Percentiles rank a stretch among this genome's conserved stretches.
Evolutionary conservation across 192 early-diverging fungal genomes (phyloP).

Genomic region (Phycomyces blakesleeanus): DNA sequence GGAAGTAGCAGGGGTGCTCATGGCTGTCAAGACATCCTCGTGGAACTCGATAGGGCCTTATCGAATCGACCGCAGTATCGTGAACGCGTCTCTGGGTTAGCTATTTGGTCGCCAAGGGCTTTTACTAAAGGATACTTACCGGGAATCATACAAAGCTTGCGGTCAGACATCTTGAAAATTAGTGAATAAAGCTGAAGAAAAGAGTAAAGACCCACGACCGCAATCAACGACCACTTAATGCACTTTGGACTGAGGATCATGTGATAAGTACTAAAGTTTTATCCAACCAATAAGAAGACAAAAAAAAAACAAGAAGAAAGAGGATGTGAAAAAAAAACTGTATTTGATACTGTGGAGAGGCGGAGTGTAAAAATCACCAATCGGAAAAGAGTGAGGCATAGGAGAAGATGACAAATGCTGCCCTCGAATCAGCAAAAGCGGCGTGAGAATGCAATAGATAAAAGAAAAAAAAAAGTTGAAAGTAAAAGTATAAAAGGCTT

Average conservation of each 20-base stretch:
- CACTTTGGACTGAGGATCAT: slow-evolving; percentile 4
- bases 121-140: slow-evolving; percentile 41
- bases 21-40: slow-evolving; percentile 74
- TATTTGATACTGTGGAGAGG: too few relatives aligned
- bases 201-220: not conserved
- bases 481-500: too few relatives aligned
- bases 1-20: slow-evolving; percentile 86
- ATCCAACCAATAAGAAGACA: too few relatives aligned
- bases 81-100: too few relatives aligned
- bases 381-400: too few relatives aligned
- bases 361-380: too few relatives aligned
- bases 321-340: too few relatives aligned
- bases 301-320: too few relatives aligned
- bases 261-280: not conserved
- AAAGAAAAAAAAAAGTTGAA: too few relatives aligned
- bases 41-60: slow-evolving; percentile 94
- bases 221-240: slow-evolving; percentile 4
- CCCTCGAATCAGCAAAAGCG: too few relatives aligned
- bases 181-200: not conserved
- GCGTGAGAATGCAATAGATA: too few relatives aligned
- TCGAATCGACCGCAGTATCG: not conserved
- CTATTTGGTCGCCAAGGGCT: not conserved
- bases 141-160: slow-evolving; percentile 93
- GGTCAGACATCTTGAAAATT: slow-evolving; percentile 29
- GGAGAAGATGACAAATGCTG: too few relatives aligned